Base-by-base conservation (phyloP, 768 basidiomycete genomes). In the Rhodotorula kratochvilovae region DNA sequence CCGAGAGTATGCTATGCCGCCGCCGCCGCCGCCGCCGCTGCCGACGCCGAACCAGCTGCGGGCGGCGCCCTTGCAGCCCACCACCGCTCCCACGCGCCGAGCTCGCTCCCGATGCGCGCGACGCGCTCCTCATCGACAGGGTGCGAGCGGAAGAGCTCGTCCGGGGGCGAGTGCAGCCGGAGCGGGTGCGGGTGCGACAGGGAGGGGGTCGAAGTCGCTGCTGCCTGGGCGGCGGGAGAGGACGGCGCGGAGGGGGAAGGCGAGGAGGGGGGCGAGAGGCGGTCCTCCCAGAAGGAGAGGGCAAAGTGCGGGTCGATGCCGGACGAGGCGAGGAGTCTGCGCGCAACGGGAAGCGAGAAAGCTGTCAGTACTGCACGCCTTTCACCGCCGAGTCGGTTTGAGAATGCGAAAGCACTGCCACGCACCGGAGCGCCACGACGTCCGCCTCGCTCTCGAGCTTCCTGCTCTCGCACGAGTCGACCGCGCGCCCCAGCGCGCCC, bases 291-390 rank as follows among this genome's bases (percentile, higher is more conserved):
- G 79, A 96, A 95, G 23, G 81, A 82, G 55, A 93, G 84, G 13
- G 95, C 90, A 57, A 84, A 82, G 46, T 88, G 86, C 5, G 94
- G 90, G 81, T 96, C 91, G 78, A 90, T 97, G 11, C 92, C 91
- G 0, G 94, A 89, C 78, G 92, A 86, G 0, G 94, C 92, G 46
- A 99, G 86, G n/a, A 99, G 83, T 71, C 93, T 93, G 66, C 15
- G 25, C n/a, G 31, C 23, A 50, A 23, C 33, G 21, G n/a, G 11
- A 1, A 21, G 54, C 29, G 31, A 61, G 36, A 11, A 50, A 6
- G 50, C 15, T 42, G 3, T 66, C n/a, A 35, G 17, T 23, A 16
- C 25, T 11, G 42, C 42, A n/a, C n/a, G n/a, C n/a, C n/a, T n/a
- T n/a, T n/a, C n/a, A n/a, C n/a, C n/a, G n/a, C n/a, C n/a, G n/a